Evolutionary conservation across 306 rosid genomes (phyloP).

Genomic region (Abrus pulchellus): DNA sequence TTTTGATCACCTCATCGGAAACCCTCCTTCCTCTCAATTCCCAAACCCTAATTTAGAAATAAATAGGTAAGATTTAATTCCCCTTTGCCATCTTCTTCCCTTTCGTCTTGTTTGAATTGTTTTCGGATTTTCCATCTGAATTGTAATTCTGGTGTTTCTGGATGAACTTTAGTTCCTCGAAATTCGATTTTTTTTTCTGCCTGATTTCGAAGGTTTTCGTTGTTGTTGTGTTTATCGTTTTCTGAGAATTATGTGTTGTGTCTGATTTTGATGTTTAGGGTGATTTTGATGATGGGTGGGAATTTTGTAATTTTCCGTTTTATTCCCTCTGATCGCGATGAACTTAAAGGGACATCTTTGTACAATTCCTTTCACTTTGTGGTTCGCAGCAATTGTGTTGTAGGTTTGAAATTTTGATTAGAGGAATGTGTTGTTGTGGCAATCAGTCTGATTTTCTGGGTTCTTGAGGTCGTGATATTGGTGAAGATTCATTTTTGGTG

Average conservation of each 20-base stretch:
- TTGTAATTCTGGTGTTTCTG: conserved; percentile 34
- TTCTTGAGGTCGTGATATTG: conserved; percentile 5
- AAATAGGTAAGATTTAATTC: conserved; percentile 31
- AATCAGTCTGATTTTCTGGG: conserved; percentile 27
- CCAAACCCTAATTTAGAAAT: conserved; percentile 27
- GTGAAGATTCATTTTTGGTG: not conserved
- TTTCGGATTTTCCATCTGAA: conserved; percentile 9
- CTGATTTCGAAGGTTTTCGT: not conserved
- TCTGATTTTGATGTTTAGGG: not conserved
- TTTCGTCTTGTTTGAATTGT: conserved; percentile 17
- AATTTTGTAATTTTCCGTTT: conserved; percentile 21
- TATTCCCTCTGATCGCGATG: not conserved
- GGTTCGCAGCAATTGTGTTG: conserved; percentile 13
- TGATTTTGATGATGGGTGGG: conserved; percentile 27
- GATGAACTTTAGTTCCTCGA: not conserved
- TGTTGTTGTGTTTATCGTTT: conserved; percentile 3
- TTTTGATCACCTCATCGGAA: conserved; percentile 30
- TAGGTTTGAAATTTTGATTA: conserved; percentile 6
- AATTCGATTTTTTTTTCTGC: conserved; percentile 1
- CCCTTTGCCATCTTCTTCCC: conserved; percentile 13
- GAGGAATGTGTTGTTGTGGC: conserved; percentile 16
- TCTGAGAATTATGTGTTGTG: conserved; percentile 20
- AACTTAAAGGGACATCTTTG: not conserved
- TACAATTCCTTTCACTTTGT: conserved; percentile 1
- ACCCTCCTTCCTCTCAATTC: conserved; percentile 13